Evolutionary conservation across 2,329 filamentous ascomycete genomes (phyloP), one percentile per base, ranked within the genome.

Genomic region (Pseudogymnoascus sp.): DNA sequence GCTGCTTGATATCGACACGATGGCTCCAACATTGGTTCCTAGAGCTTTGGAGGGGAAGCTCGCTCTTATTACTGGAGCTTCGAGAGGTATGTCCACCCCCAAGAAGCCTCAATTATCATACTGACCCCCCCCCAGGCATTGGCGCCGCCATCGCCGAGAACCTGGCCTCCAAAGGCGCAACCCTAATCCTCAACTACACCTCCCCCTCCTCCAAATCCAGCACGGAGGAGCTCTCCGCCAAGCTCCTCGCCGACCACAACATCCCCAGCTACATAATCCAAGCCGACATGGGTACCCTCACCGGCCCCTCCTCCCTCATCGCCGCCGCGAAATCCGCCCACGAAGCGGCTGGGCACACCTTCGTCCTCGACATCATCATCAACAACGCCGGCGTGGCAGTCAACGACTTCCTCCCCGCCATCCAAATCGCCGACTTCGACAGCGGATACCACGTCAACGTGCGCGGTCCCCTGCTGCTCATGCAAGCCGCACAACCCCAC

Each of bases 281-380:
- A 78, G 90, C 90, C 25, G 89, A 92, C 76, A 83, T 93, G 71
- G 82, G 84, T 67, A 81, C 82, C 1, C 79, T 85, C 36, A 80
- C 80, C 6, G 86, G 86, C 1, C 85, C 87, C 1, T 78, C 80
- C 5, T 77, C 82, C 45, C 80, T 92, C 62, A 75, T 92, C 68
- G 76, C 79, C 23, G 80, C 81, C 0, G 81, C 85, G 4, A 81
- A 84, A 69, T 13, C 41, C 16, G 34, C 62, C 10, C 57, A 61
- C 60, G 54, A 54, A 54, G 7, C 64, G 5, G 65, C 63, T 14
- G 79, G 84, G 68, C 79, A 85, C 71, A 73, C 76, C 65, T 84
- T 92, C 73, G 85, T 88, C 71, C 82, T 96, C 71, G 90, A 96
- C 77, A 90, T 96, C 66, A 79, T 96, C 62, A 79, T 96, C 79